A percentile compares a stretch with the other conserved stretches of the same genome.
Conservation (phyloP, 73 alveolate genomes). For the Urostyla sp. region DNA sequence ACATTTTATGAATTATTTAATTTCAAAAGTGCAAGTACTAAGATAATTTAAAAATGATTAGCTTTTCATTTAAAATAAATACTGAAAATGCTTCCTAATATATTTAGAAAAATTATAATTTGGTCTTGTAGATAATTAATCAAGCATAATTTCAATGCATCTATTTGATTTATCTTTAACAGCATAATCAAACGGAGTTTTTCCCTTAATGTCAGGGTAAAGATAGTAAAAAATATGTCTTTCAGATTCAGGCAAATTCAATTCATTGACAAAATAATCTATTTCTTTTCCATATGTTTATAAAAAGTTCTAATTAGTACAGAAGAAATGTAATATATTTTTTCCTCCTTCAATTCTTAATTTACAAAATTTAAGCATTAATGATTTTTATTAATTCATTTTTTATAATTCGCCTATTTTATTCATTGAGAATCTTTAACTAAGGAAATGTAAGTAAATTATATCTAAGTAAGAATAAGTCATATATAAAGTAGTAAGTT, state of each 20-base stretch:
- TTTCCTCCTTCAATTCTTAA: conserved; percentile 25
- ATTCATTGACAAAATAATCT: not conserved
- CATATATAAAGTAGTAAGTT: not conserved
- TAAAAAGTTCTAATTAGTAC: conserved; percentile 18
- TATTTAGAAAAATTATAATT: conserved; percentile 26
- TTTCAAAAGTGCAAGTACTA: conserved; percentile 5
- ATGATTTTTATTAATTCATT: not conserved
- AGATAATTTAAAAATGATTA: conserved; percentile 4
- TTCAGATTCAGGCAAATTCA: conserved; percentile 6
- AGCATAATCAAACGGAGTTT: conserved; percentile 43
- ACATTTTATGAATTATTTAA: conserved; percentile 9
- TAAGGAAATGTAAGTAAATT: not conserved
- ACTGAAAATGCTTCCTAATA: conserved; percentile 11
- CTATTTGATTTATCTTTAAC: not conserved
- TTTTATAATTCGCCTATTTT: conserved; percentile 1
- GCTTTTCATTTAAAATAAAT: conserved; percentile 41
- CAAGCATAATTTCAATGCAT: conserved; percentile 30
- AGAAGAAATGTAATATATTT: conserved; percentile 32
- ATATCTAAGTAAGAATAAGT: conserved; percentile 18
- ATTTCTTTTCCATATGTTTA: not conserved
- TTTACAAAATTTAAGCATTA: not conserved
- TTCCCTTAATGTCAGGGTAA: conserved; percentile 25
- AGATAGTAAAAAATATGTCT: not conserved
- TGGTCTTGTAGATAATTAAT: conserved; percentile 19
- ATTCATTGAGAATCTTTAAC: not conserved